A percentile compares a stretch with the other conserved stretches of the same genome.
These are phyloP conservation scores for Penicillium sp. DNA, from an alignment of 2,329 filamentous ascomycete genomes.

Conservation along the genomic window DNA sequence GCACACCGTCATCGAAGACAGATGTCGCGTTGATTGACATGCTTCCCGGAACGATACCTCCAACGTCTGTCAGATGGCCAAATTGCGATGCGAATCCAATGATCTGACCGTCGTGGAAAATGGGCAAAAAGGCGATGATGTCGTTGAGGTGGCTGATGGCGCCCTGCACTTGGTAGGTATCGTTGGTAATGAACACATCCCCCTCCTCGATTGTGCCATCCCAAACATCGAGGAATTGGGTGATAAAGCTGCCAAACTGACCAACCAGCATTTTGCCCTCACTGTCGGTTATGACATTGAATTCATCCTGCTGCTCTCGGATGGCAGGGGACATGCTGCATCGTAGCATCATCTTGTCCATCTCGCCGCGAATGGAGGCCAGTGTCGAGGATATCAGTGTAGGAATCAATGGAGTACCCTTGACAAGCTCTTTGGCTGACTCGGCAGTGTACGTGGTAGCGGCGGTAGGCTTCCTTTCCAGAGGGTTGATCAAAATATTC, in stretches of 20 bases:
- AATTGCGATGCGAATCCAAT: slow-evolving; percentile 53
- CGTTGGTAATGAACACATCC: slow-evolving; percentile 52
- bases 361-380: slow-evolving; percentile 47
- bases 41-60: slow-evolving; percentile 49
- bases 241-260: slow-evolving; percentile 52
- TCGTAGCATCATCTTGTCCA: slow-evolving; percentile 52
- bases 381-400: slow-evolving; percentile 47
- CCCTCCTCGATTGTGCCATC: slow-evolving; percentile 49
- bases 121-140: slow-evolving; percentile 49
- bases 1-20: slow-evolving; percentile 50
- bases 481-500: slow-evolving; percentile 49
- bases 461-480: slow-evolving; percentile 26
- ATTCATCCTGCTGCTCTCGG: slow-evolving; percentile 52
- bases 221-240: slow-evolving; percentile 47
- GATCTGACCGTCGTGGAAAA: slow-evolving; percentile 44
- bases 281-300: slow-evolving; percentile 52
- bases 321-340: slow-evolving; percentile 52
- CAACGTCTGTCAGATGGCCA: slow-evolving; percentile 48
- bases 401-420: slow-evolving; percentile 42
- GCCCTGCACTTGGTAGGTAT: slow-evolving; percentile 49
- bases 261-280: slow-evolving; percentile 51
- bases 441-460: slow-evolving; percentile 34
- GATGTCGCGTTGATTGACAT: slow-evolving; percentile 50
- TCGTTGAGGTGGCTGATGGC: slow-evolving; percentile 52
- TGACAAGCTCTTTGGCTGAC: slow-evolving; percentile 36